These are phyloP conservation scores for Calonectria naviculata DNA, from an alignment of 2,329 filamentous ascomycete species.

Conservation along the genomic window DNA sequence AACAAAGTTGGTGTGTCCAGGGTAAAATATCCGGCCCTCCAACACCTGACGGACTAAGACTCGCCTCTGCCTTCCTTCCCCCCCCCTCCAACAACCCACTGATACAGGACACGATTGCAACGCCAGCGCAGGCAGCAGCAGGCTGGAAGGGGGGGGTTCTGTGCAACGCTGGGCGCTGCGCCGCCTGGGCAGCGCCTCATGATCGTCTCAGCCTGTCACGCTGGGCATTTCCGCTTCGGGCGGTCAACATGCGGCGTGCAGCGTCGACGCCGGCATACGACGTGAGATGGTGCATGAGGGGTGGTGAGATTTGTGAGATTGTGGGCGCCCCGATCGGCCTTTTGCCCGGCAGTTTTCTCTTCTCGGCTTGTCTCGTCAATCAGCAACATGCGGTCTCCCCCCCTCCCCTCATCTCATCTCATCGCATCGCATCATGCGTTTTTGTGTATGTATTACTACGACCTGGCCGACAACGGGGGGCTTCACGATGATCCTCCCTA, in stretches of 20 bases:
- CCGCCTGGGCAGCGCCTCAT: constrained; percentile 1
- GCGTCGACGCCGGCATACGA: background rate
- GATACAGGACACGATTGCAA: too few species aligned
- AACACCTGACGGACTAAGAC: too few species aligned
- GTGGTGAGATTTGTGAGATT: constrained; percentile 8
- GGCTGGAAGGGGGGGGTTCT: background rate
- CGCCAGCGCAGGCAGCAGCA: background rate
- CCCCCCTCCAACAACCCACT: too few species aligned
- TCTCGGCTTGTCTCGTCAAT: too few species aligned
- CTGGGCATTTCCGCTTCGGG: constrained; percentile 29
- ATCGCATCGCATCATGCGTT: too few species aligned
- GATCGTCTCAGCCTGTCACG: constrained; percentile 26
- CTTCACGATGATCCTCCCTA: too few species aligned
- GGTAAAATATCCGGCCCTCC: constrained; percentile 13
- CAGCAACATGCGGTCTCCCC: too few species aligned
- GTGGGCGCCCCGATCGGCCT: constrained; percentile 1
- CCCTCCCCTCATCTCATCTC: too few species aligned
- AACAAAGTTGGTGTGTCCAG: background rate
- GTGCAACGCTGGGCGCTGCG: background rate
- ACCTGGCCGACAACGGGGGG: background rate
- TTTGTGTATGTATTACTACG: too few species aligned
- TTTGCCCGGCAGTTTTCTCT: background rate
- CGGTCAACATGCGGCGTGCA: constrained; percentile 1
- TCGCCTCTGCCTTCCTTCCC: too few species aligned
- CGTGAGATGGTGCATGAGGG: background rate